Conservation (phyloP, 2,329 filamentous ascomycete species). For the Bipolaris oryzae region DNA sequence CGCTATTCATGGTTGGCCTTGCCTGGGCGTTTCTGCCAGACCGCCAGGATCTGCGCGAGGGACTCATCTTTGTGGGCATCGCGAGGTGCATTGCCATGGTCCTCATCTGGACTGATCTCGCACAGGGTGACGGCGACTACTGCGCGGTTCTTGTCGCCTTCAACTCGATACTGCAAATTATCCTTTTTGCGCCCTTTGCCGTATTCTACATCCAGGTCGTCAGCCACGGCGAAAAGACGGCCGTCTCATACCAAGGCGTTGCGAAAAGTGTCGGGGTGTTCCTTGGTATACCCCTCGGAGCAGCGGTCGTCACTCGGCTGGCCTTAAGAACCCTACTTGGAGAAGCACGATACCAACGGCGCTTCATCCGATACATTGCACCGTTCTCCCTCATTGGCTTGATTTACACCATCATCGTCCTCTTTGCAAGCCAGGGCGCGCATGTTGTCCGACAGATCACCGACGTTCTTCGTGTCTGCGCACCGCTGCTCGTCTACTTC, state of each 20-base stretch:
- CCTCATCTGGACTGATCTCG: conserved; percentile 78
- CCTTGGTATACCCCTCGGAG: conserved; percentile 78
- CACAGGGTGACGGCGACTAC: conserved; percentile 79
- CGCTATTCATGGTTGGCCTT: conserved; percentile 77
- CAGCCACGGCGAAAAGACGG: conserved; percentile 54
- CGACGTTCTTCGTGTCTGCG: conserved; percentile 78
- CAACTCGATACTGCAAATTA: conserved; percentile 57
- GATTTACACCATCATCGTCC: conserved; percentile 82
- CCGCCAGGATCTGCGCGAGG: conserved; percentile 59
- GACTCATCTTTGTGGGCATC: conserved; percentile 80
- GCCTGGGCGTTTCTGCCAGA: conserved; percentile 63
- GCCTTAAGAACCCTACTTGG: conserved; percentile 62
- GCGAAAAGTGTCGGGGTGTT: conserved; percentile 85
- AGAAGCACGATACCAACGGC: conserved; percentile 66
- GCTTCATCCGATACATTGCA: conserved; percentile 71
- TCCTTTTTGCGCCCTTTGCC: conserved; percentile 55
- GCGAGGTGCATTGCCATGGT: conserved; percentile 91
- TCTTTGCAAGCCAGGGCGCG: conserved; percentile 84
- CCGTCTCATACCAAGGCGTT: conserved; percentile 67
- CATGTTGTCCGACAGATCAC: conserved; percentile 84
- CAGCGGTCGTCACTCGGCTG: conserved; percentile 77
- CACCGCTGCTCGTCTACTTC: conserved; percentile 84
- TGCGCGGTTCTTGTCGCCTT: conserved; percentile 67
- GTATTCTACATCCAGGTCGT: conserved; percentile 69
- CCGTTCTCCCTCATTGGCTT: conserved; percentile 83